Base-by-base conservation (phyloP, 179 eudicot genomes). In the Gypsophila paniculata region DNA sequence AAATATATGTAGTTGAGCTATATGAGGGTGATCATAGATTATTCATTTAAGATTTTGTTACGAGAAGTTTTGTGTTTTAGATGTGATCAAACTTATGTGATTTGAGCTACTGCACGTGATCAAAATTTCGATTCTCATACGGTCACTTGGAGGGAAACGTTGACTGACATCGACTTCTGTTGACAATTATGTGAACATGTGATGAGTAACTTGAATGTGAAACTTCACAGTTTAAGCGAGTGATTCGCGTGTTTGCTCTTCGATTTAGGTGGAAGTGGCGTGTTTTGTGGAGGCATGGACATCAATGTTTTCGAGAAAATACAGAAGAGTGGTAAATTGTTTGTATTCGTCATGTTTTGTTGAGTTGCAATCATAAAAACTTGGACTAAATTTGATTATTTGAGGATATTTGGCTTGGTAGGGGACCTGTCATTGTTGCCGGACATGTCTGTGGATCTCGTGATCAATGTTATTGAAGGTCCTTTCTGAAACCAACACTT, bases 201-300 rank as follows among this genome's bases (percentile, higher is more conserved):
- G 36, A 26, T 26, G 54, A 13, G 0, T 25, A 67, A 29, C 21
- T 13, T 9, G 46, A 11, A 36, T 26, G 39, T 25, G 34, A 21
- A 48, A 49, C 17, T 13, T 48, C 42, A 23, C 13, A 17, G 39
- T 67, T 67, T 49, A 5, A 17, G 59, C 57, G 10, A 49, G 34
- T 67, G 59, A 67, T 67, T 67, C 25, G 58, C 18, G 59, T 52
- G 39, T 68, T 48, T 14, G 17, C 42, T 48, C 11, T 26, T 49
- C 12, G 65, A 65, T 75, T 74, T 21, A 91, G 97, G 97, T 65
- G 70, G 74, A 0, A 86, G 88, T 22, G 89, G 91, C 69, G 84
- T 55, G 75, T 93, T 93, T 79, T 93, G 88, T 60, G 95, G 91
- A 39, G 98, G 98, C 23, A 88, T 90, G 63, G 98, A 93, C 82